A percentile compares a stretch with the other conserved stretches of the same genome.
phyloP scores from a whole-genome alignment of 371 early-diverging fungal species.

The Syncephalastrum monosporum region DNA sequence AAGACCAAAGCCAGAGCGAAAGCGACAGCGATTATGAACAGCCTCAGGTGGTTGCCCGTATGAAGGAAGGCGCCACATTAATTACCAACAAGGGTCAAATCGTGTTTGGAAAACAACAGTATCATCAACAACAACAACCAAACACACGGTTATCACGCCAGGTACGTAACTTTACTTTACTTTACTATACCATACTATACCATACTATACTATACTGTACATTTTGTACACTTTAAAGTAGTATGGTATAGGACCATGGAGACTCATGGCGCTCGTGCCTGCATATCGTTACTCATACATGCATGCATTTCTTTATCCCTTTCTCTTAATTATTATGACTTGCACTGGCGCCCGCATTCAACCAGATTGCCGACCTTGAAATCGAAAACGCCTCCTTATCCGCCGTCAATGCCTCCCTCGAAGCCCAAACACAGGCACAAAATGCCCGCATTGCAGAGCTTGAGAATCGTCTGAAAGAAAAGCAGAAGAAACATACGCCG shows the following conservation, averaged over 20 bases:
- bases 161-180: slow-evolving; percentile 15
- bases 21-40: slow-evolving; percentile 8
- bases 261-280: no score
- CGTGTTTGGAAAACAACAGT: slow-evolving; percentile 27
- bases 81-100: slow-evolving; percentile 49
- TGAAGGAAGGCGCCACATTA: slow-evolving; percentile 39
- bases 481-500: not conserved
- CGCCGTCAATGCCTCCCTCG: slow-evolving; percentile 40
- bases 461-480: slow-evolving; percentile 23
- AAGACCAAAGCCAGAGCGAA: slow-evolving; percentile 6
- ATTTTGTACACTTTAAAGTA: not conserved
- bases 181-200: no score
- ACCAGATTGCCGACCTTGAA: slow-evolving; percentile 51
- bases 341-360: no score
- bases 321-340: no score
- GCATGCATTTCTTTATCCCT: no score
- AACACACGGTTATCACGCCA: slow-evolving; percentile 10
- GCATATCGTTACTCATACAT: no score
- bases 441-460: slow-evolving; percentile 39
- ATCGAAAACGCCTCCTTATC: slow-evolving; percentile 46
- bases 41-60: slow-evolving; percentile 29
- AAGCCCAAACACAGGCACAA: slow-evolving; percentile 40
- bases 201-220: not conserved
- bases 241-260: not conserved
- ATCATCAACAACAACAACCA: not conserved